Percentiles rank a stretch among this genome's conserved stretches.
Conservation (phyloP, 768 basidiomycete genomes). For the Dendrothele bispora region DNA sequence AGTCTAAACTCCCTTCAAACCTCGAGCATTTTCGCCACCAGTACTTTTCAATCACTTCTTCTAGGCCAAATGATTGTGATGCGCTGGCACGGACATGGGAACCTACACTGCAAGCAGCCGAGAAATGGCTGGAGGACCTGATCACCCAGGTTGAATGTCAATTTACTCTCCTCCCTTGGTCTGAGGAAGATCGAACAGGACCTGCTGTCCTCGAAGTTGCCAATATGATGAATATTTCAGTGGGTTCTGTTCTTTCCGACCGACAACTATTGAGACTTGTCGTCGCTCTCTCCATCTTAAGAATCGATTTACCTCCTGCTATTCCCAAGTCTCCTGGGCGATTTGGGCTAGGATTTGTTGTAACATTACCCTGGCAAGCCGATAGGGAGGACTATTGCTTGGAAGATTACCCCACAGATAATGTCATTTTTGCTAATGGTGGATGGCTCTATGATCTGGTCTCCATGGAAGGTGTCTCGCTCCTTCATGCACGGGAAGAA, state of each 20-base stretch:
- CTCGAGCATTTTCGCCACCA: conserved; percentile 2
- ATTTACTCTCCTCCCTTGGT: conserved; percentile 7
- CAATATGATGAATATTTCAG: background rate
- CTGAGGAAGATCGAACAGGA: conserved; percentile 4
- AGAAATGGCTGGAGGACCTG: conserved; percentile 8
- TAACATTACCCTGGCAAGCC: conserved; percentile 1
- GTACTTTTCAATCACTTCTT: conserved; percentile 3
- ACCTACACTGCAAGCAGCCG: conserved; percentile 1
- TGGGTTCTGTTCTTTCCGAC: conserved; percentile 3
- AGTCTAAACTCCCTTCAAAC: background rate
- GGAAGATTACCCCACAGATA: background rate
- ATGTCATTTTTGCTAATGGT: conserved; percentile 6
- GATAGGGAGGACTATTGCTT: conserved; percentile 8
- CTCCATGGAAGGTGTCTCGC: background rate
- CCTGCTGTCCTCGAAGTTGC: conserved; percentile 10
- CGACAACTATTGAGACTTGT: conserved; percentile 5
- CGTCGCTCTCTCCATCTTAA: conserved; percentile 2
- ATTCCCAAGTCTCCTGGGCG: conserved; percentile 4
- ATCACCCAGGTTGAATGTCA: conserved; percentile 5
- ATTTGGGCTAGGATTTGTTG: conserved; percentile 8
- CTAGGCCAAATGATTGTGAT: background rate
- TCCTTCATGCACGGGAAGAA: conserved; percentile 4
- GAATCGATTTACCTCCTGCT: background rate
- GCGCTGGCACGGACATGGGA: conserved; percentile 8
- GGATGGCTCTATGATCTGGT: conserved; percentile 10